These are phyloP conservation scores for Adansonia madagascariensis DNA, from an alignment of 441 rosid genomes.

Conservation along the genomic window DNA sequence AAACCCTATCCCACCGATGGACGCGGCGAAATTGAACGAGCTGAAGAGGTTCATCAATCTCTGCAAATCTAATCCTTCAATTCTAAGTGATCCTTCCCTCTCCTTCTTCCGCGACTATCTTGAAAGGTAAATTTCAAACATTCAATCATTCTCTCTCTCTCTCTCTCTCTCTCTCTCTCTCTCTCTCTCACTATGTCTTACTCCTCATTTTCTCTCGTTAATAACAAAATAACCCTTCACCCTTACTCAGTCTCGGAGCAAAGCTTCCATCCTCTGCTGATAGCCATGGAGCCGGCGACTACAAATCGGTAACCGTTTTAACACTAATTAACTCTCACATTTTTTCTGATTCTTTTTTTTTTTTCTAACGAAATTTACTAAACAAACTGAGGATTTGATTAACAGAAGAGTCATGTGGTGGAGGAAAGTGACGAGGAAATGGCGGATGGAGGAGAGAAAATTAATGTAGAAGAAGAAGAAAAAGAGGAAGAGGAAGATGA, in stretches of 20 bases:
- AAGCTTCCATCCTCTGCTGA: slow-evolving; percentile 64
- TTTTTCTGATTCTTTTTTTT: neutral
- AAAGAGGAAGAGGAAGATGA: slow-evolving; percentile 53
- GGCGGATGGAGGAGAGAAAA: slow-evolving; percentile 49
- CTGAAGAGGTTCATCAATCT: slow-evolving; percentile 68
- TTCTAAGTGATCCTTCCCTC: slow-evolving; percentile 77
- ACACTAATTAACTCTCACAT: neutral
- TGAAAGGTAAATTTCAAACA: slow-evolving; percentile 51
- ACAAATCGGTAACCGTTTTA: slow-evolving; percentile 55
- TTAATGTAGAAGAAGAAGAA: slow-evolving; percentile 52
- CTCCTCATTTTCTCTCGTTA: neutral
- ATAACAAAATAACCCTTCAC: too few relatives aligned
- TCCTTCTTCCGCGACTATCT: slow-evolving; percentile 95
- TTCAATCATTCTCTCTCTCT: slow-evolving; percentile 1
- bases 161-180: neutral
- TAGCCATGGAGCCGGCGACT: slow-evolving; percentile 32
- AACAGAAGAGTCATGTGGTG: slow-evolving; percentile 62
- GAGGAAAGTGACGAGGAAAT: slow-evolving; percentile 85
- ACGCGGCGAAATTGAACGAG: slow-evolving; percentile 58
- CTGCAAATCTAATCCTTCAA: slow-evolving; percentile 82
- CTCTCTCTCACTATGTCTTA: neutral
- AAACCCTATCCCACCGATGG: slow-evolving; percentile 48
- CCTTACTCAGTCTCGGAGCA: slow-evolving; percentile 77
- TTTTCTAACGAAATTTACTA: neutral
- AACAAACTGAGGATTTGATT: slow-evolving; percentile 22